Conservation (phyloP, 257 asterid genomes). For the Gynochthodes officinalis region DNA sequence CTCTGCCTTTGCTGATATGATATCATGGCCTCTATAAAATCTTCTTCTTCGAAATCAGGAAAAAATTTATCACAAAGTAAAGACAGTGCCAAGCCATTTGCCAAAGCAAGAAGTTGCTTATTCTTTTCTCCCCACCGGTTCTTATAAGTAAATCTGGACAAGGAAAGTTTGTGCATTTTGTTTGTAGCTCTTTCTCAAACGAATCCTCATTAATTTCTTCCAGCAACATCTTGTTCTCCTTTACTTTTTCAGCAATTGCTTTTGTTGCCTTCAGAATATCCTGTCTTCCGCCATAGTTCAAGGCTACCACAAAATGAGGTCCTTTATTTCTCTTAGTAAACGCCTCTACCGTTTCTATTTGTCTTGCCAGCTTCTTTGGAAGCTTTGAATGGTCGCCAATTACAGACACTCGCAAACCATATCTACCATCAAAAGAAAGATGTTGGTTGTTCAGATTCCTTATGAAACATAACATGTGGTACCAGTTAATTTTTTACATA, state of each 20-base stretch:
- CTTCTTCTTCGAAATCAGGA: background rate
- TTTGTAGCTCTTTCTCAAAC: background rate
- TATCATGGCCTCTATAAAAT: constrained; percentile 17
- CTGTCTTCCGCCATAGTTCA: background rate
- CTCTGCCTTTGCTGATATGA: constrained; percentile 22
- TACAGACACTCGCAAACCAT: background rate
- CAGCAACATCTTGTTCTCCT: background rate
- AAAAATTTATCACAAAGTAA: background rate
- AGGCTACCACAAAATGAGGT: background rate
- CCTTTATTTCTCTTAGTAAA: background rate
- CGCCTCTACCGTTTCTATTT: background rate
- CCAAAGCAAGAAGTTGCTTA: constrained; percentile 18
- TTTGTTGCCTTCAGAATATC: constrained; percentile 7
- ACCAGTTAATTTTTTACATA: too few relatives aligned
- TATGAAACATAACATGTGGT: too few relatives aligned
- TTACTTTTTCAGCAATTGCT: background rate
- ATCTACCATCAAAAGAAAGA: background rate
- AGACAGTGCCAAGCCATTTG: constrained; percentile 19
- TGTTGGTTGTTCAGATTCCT: too few relatives aligned
- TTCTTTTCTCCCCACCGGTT: background rate
- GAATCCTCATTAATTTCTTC: background rate
- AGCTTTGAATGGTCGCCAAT: constrained; percentile 7
- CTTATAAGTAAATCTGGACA: constrained; percentile 11
- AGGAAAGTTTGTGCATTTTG: background rate
- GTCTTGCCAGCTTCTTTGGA: background rate